Base-by-base conservation (phyloP, 441 rosid genomes). In the Populus hybrid region DNA sequence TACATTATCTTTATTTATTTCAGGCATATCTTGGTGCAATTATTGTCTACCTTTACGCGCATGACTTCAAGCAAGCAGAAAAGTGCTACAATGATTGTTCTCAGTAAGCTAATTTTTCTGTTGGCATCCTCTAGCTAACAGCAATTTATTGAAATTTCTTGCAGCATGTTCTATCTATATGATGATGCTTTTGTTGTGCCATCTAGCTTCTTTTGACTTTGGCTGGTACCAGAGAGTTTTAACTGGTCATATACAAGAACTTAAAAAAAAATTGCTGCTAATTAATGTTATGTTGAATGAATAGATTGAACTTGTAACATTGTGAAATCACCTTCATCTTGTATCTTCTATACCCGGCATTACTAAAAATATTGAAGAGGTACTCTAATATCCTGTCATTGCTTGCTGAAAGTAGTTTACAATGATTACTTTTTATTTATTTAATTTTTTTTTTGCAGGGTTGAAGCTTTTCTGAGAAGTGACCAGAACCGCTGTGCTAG, bases 1-100 rank as follows among this genome's bases (percentile, higher is more conserved):
- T 56, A 42, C 59, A 69, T 14, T 11, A 42, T 21, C 28, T 69
- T 72, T 81, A 64, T 74, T 78, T 35, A 35, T 89, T 84, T 79
- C 91, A 95, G 99, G 97, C 98, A 28, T 95, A 95, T 87, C 96
- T 95, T 76, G 83, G 99, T 80, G 98, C 97, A 75, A 91, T 92
- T 80, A 88, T 95, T 45, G 83, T 93, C 66, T 90, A 92, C 88
- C 94, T 95, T 78, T 93, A 92, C 81, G 93, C 87, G 74, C 90
- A 92, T 86, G 99, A 95, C 83, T 81, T 90, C 74, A 85, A 85
- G 73, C 97, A 93, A 84, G 99, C 99, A 64, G 96, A 93, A 77
- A 90, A 90, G 87, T 93, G 97, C 91, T 93, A 89, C 86, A 93
- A 92, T 79, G 98, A 95, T 77, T 95, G 99, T 78, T 90, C 91